A percentile compares a stretch with the other conserved stretches of the same genome.
phyloP scores from a whole-genome alignment of 2,329 filamentous ascomycete species.

The Neoarthrinium moseri region DNA sequence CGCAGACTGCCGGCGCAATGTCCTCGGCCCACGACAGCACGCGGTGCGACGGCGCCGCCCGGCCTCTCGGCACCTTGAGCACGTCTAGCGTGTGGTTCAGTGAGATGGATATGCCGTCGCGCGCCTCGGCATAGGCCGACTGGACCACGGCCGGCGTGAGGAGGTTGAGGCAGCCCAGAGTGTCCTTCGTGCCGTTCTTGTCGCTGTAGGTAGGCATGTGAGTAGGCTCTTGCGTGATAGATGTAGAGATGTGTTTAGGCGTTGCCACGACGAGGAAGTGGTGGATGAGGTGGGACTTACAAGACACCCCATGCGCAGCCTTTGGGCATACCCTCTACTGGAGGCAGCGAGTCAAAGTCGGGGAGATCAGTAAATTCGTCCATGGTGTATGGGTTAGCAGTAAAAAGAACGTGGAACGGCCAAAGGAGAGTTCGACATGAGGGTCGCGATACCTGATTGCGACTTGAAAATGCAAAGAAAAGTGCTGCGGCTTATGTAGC shows the following conservation, averaged over 20 bases:
- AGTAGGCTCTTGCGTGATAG: background rate
- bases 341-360: constrained; percentile 10
- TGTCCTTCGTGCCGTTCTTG: constrained; percentile 11
- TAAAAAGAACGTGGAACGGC: too few species aligned
- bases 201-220: background rate
- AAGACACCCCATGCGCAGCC: constrained; percentile 12
- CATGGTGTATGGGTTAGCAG: constrained; percentile 10
- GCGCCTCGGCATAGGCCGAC: constrained; percentile 10
- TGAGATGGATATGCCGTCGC: constrained; percentile 10
- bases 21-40: constrained; percentile 11
- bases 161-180: constrained; percentile 11
- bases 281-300: constrained; percentile 2
- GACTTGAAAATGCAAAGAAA: too few species aligned
- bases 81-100: constrained; percentile 11
- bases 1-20: background rate
- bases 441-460: too few species aligned
- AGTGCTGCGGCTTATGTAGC: too few species aligned
- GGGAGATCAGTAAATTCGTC: constrained; percentile 2
- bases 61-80: constrained; percentile 4
- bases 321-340: constrained; percentile 6
- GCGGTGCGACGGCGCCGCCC: constrained; percentile 3
- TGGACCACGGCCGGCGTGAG: constrained; percentile 6
- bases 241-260: background rate
- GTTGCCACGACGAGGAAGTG: background rate
- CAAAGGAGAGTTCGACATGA: too few species aligned